Conservation (phyloP, 1,284 basidiomycete genomes). For the Marasmius tenuissimus region DNA sequence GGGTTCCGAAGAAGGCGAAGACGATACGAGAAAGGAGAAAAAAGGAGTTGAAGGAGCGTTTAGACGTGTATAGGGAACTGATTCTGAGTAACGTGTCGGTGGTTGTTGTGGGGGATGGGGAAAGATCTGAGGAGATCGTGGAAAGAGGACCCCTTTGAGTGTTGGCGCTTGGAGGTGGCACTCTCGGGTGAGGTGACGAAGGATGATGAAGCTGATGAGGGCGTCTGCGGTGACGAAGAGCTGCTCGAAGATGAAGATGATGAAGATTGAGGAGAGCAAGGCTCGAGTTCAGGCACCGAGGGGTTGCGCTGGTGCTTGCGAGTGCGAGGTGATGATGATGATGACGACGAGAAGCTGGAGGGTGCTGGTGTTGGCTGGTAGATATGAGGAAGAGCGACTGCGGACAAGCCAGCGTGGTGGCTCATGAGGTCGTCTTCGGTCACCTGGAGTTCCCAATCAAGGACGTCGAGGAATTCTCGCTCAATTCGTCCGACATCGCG, state of each 20-base stretch:
- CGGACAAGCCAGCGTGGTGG: slow-evolving; percentile 8
- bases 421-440: slow-evolving; percentile 48
- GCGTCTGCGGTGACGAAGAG: slow-evolving; percentile 12
- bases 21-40: neutral
- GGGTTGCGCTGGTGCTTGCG: neutral
- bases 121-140: slow-evolving; percentile 1
- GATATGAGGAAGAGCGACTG: neutral
- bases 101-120: neutral
- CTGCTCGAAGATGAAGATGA: slow-evolving; percentile 1
- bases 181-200: neutral
- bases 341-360: no score
- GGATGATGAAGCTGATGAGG: slow-evolving; percentile 5
- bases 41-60: neutral
- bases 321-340: neutral
- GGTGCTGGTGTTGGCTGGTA: neutral
- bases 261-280: slow-evolving; percentile 9
- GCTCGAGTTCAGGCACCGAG: slow-evolving; percentile 10
- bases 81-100: neutral
- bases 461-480: slow-evolving; percentile 74
- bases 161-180: neutral
- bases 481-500: slow-evolving; percentile 76
- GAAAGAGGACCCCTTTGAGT: neutral
- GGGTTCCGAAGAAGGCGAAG: neutral
- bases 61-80: slow-evolving; percentile 1
- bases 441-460: slow-evolving; percentile 67